Evolutionary conservation across 768 basidiomycete genomes (phyloP), one percentile per base, ranked within the genome.

Genomic region (Rhizopogon rudus): DNA sequence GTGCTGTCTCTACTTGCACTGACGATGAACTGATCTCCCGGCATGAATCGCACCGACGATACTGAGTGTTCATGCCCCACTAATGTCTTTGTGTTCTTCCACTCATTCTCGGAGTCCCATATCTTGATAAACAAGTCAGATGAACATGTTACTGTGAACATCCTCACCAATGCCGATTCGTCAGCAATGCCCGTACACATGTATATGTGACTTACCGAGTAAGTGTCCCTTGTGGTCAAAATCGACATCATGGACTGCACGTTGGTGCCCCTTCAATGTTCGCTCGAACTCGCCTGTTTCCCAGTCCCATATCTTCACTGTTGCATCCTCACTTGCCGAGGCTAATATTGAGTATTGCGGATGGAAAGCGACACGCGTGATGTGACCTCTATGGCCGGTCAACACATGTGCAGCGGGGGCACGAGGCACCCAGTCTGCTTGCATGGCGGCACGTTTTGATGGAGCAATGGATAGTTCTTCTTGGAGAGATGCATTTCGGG

Each of bases 291-390:
- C 93, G 41, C 93, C 93, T 31, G 89, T 88, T 68, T 96, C 93
- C 93, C 93, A 96, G 63, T 96, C 93, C 93, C 93, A 95, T 45
- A 95, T 85, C 76, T 95, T 95, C 61, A 95, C 80, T 1, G 86
- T 93, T 50, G 91, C 80, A 66, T 96, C 93, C 65, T 93, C 92
- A 61, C 90, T 92, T 13, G 91, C 91, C 40, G 86, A 88, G 20
- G 88, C 93, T 43, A 95, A 71, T 7, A 91, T 73, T 29, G 86
- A 90, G 71, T 88, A 95, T 45, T 84, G 78, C 0, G 93, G 93
- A 67, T 95, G 94, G 68, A 95, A 96, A 5, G 89, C 83, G 42
- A 95, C 81, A 45, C 83, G 77, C 40, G 86, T 91, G 62, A 93
- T 81, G 57, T 85, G 85, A 50, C 81, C 77, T 41, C 91, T 81